A percentile compares a stretch with the other conserved stretches of the same genome.
phyloP scores from a whole-genome alignment of 192 early-diverging fungal genomes.

The Coemansia sp. region DNA sequence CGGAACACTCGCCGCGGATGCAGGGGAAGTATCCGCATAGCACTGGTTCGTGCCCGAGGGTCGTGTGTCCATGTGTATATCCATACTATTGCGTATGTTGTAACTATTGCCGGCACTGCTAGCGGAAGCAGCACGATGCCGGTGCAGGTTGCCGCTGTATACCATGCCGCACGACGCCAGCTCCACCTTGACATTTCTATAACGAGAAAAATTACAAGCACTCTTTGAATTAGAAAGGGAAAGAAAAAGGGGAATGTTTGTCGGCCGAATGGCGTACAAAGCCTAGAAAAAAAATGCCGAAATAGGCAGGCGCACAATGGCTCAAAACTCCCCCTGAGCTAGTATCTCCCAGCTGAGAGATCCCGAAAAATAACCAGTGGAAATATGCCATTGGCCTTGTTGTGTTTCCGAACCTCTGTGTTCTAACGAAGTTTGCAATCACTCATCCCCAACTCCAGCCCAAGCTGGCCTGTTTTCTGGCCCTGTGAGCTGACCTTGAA shows the following conservation, averaged over 20 bases:
- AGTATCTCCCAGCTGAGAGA: no score
- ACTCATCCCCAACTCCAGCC: no score
- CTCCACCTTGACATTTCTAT: constrained; percentile 10
- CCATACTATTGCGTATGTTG: constrained; percentile 41
- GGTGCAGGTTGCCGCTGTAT: constrained; percentile 4
- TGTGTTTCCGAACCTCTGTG: no score
- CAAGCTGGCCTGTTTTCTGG: no score
- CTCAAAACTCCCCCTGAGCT: no score
- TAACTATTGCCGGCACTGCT: constrained; percentile 25
- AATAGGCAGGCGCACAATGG: no score
- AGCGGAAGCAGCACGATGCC: constrained; percentile 39
- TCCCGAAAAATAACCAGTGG: no score
- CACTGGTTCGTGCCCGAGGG: constrained; percentile 36
- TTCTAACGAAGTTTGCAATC: no score
- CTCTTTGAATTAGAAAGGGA: neutral
- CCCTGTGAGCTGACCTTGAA: no score
- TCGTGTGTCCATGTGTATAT: constrained; percentile 53
- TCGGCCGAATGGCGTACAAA: no score
- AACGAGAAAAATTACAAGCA: neutral
- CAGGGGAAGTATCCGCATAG: constrained; percentile 36
- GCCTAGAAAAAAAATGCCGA: no score
- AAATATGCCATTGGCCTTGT: no score
- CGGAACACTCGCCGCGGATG: constrained; percentile 43
- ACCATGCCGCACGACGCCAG: constrained; percentile 27
- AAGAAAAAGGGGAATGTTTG: neutral